Percentiles rank a stretch among this genome's conserved stretches.
Conservation (phyloP, 257 asterid genomes). For the Salvia hispanica region DNA sequence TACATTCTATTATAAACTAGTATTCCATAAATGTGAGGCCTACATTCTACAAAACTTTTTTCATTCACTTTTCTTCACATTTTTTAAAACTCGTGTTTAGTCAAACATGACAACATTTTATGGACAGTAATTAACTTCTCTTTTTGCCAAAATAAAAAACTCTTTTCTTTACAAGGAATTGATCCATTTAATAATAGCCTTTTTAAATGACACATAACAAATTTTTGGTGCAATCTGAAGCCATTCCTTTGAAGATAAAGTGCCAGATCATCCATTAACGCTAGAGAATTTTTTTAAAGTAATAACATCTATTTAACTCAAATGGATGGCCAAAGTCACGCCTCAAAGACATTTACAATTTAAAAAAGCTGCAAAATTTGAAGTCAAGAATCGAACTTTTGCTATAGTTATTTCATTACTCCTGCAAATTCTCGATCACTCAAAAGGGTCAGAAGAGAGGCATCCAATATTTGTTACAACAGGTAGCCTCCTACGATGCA, state of each 20-base stretch:
- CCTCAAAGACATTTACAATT: slow-evolving; percentile 21
- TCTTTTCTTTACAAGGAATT: too few relatives aligned
- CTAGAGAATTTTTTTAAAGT: neutral
- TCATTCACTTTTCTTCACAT: too few relatives aligned
- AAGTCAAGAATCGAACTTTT: slow-evolving; percentile 11
- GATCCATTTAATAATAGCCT: too few relatives aligned
- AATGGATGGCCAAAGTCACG: slow-evolving; percentile 18
- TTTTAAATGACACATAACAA: too few relatives aligned
- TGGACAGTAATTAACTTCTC: too few relatives aligned
- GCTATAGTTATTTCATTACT: slow-evolving; percentile 23
- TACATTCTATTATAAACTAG: too few relatives aligned
- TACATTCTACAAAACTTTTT: too few relatives aligned
- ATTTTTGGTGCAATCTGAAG: neutral
- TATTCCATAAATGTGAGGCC: too few relatives aligned
- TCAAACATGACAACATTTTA: too few relatives aligned
- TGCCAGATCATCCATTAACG: neutral
- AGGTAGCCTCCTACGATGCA: slow-evolving; percentile 23
- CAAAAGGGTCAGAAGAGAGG: slow-evolving; percentile 1
- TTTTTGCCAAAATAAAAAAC: too few relatives aligned
- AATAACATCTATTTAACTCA: slow-evolving; percentile 15
- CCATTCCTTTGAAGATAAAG: neutral
- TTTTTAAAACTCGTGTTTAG: too few relatives aligned
- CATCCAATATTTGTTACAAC: slow-evolving; percentile 33
- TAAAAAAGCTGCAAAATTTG: slow-evolving; percentile 25
- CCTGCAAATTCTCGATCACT: slow-evolving; percentile 23